Evolutionary conservation across 2,329 filamentous ascomycete genomes (phyloP), one percentile per base, ranked within the genome.

Genomic region (Cytospora leucostoma): DNA sequence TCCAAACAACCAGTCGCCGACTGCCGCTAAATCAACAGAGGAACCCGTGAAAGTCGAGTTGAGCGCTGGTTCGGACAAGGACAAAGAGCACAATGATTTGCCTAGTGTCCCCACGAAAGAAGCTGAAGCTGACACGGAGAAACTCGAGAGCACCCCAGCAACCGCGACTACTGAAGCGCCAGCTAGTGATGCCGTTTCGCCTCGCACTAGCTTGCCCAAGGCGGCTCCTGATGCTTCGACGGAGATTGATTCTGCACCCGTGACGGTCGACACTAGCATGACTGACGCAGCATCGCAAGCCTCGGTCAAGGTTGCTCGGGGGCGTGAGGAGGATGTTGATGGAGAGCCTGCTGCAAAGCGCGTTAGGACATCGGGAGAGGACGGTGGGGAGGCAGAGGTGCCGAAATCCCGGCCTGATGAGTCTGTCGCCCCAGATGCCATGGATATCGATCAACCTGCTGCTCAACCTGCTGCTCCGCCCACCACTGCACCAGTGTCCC

Each of bases 321-420:
- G 88, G 68, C 88, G 93, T 15, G 92, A 96, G 64, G 88, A 92
- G 5, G 92, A 96, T 67, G 79, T 80, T 1, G 78, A 78, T 15
- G 79, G 80, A 12, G 85, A 92, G 67, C 92, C 89, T 59, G 85
- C 85, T 17, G 85, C 92, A 1, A 97, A 97, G 79, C 88, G 93
- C 33, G 86, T 91, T 44, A 94, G 88, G 76, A 90, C 91, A 1
- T 65, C 63, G 6, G 62, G 54, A 56, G 64, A 64, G 37, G 62
- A 52, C 35, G 65, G 37, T 15, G 78, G 79, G 37, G 74, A 76
- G 55, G 68, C 69, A 6, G 77, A 77, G 50, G 78, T 79, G 69
- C 80, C 81, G 67, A 73, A 78, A 13, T 76, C 77, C 12, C 77
- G 80, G 47, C 71, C 76, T 27, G 72, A 71, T 65, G 70, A 67